Conservation (phyloP, 345 rosid species). For the Mallotus nudiflorus region DNA sequence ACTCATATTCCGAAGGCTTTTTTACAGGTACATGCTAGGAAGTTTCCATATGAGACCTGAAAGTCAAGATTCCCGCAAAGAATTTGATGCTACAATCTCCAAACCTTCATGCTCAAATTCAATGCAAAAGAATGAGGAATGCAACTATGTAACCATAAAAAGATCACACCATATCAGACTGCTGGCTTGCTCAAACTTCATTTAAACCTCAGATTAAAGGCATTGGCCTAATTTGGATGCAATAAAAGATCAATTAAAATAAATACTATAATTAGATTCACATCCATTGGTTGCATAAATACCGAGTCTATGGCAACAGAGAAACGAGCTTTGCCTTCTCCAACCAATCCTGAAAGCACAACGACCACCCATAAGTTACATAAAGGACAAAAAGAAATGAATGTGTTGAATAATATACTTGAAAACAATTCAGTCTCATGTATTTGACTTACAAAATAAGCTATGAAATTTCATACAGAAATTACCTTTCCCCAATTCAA, state of each 20-base stretch:
- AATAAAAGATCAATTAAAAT: background rate
- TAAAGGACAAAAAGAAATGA: background rate
- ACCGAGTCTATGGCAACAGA: conserved; percentile 84
- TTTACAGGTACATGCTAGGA: conserved; percentile 10
- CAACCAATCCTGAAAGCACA: conserved; percentile 57
- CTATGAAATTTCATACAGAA: background rate
- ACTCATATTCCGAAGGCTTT: background rate
- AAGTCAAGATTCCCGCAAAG: background rate
- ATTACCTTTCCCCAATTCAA: conserved; percentile 74
- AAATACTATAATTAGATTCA: conserved; percentile 6
- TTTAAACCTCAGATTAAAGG: background rate
- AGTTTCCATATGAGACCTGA: conserved; percentile 10
- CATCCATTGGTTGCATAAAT: conserved; percentile 25
- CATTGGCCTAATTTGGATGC: background rate
- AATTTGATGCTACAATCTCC: conserved; percentile 7
- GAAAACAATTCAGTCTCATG: background rate
- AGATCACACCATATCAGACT: background rate
- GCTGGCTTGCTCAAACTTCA: conserved; percentile 1
- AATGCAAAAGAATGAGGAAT: background rate
- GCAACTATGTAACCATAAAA: conserved; percentile 1
- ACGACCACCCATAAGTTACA: conserved; percentile 2
- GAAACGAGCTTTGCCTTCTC: conserved; percentile 60
- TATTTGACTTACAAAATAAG: background rate
- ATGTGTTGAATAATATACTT: background rate
- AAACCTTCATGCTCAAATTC: background rate